Base-by-base conservation (phyloP, 2,329 filamentous ascomycete genomes). In the Cladosporium phlei region DNA sequence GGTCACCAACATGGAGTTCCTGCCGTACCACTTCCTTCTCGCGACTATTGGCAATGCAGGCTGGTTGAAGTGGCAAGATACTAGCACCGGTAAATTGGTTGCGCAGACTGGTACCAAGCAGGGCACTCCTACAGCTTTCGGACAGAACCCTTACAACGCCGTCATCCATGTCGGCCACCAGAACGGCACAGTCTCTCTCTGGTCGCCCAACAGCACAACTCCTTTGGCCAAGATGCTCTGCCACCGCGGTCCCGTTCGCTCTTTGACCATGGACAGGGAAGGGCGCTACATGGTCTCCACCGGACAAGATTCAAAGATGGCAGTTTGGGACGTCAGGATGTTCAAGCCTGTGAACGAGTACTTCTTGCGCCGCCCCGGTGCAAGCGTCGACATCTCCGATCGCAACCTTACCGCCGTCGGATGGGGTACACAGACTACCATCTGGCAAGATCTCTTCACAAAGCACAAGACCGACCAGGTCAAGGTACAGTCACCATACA, bases 201-300 rank as follows among this genome's bases (percentile, higher is more conserved):
- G 93, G 93, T 96, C 91, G 2, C 93, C 93, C 2, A 98, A 95
- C 67, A 85, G 83, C 20, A 79, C 83, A 46, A 86, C 88, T 0
- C 86, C 93, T 0, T 76, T 96, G 6, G 91, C 96, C 39, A 97
- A 96, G 67, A 78, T 97, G 28, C 77, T 96, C 28, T 87, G 88
- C 11, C 91, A 98, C 68, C 79, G 81, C 48, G 93, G 93, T 4
- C 93, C 93, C 0, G 89, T 98, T 3, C 82, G 90, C 46, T 83
- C 86, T 9, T 66, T 96, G 38, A 87, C 88, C 2, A 76, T 97
- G 32, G 91, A 98, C 63, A 79, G 90, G 50, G 86, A 91, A 64
- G 93, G 93, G 17, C 81, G 86, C 48, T 98, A 96, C 70, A 96
- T 97, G 91, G 88, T 95, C 9, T 88, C 89, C 3, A 84, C 88